Conservation (phyloP, 2,329 filamentous ascomycete genomes). For the Lasiodiplodia hormozganensis region DNA sequence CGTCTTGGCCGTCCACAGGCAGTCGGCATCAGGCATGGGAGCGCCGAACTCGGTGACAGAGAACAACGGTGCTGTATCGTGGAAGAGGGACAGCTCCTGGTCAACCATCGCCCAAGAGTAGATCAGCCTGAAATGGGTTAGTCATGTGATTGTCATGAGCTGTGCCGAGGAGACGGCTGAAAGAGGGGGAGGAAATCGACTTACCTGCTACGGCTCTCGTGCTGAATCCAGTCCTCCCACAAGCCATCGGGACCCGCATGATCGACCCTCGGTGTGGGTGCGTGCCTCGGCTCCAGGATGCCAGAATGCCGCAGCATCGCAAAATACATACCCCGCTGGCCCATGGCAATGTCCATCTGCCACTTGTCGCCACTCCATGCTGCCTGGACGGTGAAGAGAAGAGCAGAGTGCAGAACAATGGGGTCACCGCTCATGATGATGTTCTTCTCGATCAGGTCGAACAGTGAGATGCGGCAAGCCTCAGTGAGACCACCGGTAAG, state of each 20-base stretch:
- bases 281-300: constrained; percentile 63
- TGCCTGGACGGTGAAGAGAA: constrained; percentile 72
- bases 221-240: constrained; percentile 71
- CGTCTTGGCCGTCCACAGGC: constrained; percentile 67
- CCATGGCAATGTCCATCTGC: constrained; percentile 80
- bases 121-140: constrained; percentile 60
- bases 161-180: background rate
- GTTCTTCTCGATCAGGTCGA: constrained; percentile 75
- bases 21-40: constrained; percentile 68
- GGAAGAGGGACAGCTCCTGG: constrained; percentile 72
- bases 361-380: constrained; percentile 79
- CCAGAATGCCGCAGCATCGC: constrained; percentile 75
- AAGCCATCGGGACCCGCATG: constrained; percentile 55
- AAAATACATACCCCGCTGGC: constrained; percentile 75
- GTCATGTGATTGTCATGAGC: constrained; percentile 16
- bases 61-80: constrained; percentile 68
- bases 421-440: constrained; percentile 71
- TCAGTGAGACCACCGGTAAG: constrained; percentile 72
- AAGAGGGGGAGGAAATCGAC: constrained; percentile 34
- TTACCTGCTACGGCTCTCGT: constrained; percentile 69
- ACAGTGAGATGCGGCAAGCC: constrained; percentile 74
- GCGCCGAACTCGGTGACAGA: constrained; percentile 70
- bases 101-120: constrained; percentile 80
- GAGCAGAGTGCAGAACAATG: constrained; percentile 68
- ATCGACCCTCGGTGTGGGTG: constrained; percentile 54